These are phyloP conservation scores for Oleoguttula mirabilis DNA, from an alignment of 495 filamentous ascomycete genomes.

Conservation along the genomic window DNA sequence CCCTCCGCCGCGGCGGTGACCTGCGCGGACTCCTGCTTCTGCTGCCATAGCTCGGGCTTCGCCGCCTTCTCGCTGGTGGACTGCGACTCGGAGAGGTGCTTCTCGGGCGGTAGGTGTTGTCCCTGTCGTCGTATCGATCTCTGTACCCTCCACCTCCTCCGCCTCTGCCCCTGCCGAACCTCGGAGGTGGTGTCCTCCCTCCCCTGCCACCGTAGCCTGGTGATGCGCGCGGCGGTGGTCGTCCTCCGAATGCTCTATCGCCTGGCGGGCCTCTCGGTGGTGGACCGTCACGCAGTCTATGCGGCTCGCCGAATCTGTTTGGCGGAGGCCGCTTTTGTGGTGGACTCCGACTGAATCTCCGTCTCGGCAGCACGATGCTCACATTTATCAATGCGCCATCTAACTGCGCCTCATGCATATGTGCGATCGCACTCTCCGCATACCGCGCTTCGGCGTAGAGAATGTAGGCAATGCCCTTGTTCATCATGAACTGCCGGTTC, in stretches of 20 bases:
- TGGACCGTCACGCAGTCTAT: constrained; percentile 32
- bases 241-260: constrained; percentile 12
- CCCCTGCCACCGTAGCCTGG: constrained; percentile 20
- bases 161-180: constrained; percentile 23
- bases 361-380: constrained; percentile 83
- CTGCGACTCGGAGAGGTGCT: constrained; percentile 29
- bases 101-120: constrained; percentile 19
- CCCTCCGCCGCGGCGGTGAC: constrained; percentile 30
- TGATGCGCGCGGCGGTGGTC: constrained; percentile 12
- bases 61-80: constrained; percentile 21
- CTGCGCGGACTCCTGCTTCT: constrained; percentile 22
- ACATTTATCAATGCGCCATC: constrained; percentile 83
- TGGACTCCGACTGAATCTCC: constrained; percentile 35
- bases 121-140: constrained; percentile 18
- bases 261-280: constrained; percentile 47
- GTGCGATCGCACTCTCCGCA: constrained; percentile 79
- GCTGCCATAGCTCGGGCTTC: constrained; percentile 20
- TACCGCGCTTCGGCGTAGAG: constrained; percentile 64
- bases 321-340: constrained; percentile 15
- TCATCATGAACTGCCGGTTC: constrained; percentile 76
- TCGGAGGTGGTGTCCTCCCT: constrained; percentile 29
- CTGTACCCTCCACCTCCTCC: constrained; percentile 29
- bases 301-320: constrained; percentile 14
- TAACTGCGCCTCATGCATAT: constrained; percentile 96
- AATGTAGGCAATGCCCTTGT: constrained; percentile 91